phyloP scores from a whole-genome alignment of 805 yeast species.

The Candida lessepsii region DNA sequence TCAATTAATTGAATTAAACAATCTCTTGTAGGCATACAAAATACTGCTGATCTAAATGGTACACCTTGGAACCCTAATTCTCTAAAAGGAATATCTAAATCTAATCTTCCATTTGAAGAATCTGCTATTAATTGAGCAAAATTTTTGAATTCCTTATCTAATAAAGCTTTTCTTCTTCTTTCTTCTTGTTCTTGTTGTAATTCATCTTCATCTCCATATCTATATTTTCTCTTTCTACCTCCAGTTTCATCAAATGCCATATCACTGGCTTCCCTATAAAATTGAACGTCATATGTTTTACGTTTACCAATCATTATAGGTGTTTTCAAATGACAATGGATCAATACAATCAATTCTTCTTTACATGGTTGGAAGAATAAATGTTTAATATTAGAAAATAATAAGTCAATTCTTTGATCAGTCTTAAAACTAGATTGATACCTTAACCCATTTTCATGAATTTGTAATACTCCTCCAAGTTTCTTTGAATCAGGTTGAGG shows the following conservation, averaged over 20 bases:
- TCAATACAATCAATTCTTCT: constrained; percentile 87
- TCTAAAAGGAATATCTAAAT: constrained; percentile 90
- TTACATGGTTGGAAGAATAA: constrained; percentile 94
- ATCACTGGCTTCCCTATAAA: constrained; percentile 95
- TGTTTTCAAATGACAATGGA: constrained; percentile 87
- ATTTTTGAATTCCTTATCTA: constrained; percentile 86
- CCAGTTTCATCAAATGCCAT: constrained; percentile 97
- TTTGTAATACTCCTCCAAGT: constrained; percentile 83
- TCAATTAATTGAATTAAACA: constrained; percentile 92
- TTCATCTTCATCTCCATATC: constrained; percentile 98
- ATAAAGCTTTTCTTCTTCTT: constrained; percentile 82
- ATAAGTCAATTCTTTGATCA: constrained; percentile 83
- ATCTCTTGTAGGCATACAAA: constrained; percentile 95
- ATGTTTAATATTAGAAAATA: constrained; percentile 89
- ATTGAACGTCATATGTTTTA: constrained; percentile 93
- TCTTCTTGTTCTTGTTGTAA: constrained; percentile 98
- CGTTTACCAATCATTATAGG: constrained; percentile 96
- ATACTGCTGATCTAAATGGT: constrained; percentile 90
- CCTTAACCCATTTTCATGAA: constrained; percentile 94
- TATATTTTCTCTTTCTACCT: constrained; percentile 78
- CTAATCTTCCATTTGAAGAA: constrained; percentile 77
- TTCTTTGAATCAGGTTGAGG: constrained; percentile 98
- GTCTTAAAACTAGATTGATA: constrained; percentile 82
- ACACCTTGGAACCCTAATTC: constrained; percentile 98
- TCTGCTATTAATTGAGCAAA: constrained; percentile 92